A percentile compares a stretch with the other conserved stretches of the same genome.
Conservation (phyloP, 148 eudicot genomes). For the Linanthus parryae region DNA sequence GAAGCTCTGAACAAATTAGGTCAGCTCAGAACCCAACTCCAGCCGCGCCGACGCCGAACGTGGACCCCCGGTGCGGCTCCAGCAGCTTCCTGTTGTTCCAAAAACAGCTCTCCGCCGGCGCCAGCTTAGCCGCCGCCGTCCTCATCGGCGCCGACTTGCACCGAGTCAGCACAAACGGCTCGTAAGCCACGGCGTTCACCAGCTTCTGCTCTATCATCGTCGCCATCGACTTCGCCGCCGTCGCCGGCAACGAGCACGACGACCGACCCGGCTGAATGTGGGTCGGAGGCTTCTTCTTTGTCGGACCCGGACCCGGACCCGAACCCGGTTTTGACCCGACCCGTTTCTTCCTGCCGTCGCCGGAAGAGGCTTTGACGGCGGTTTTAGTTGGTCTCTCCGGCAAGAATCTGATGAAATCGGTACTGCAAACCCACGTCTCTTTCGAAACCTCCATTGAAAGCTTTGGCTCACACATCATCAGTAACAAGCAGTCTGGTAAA, state of each 20-base stretch:
- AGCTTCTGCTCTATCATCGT: conserved; percentile 59
- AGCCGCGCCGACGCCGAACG: conserved; percentile 50
- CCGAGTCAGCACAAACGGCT: conserved; percentile 76
- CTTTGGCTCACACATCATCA: conserved; percentile 95
- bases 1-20: no score
- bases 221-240: conserved; percentile 46
- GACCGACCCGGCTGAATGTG: conserved; percentile 49
- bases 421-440: conserved; percentile 89
- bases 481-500: conserved; percentile 82
- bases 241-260: conserved; percentile 66
- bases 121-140: conserved; percentile 63
- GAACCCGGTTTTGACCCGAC: no score
- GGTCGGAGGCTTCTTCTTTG: conserved; percentile 25
- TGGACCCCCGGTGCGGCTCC: conserved; percentile 70
- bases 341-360: conserved; percentile 17
- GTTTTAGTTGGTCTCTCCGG: conserved; percentile 27
- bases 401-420: conserved; percentile 59
- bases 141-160: conserved; percentile 96
- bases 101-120: conserved; percentile 59
- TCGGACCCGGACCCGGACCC: no score
- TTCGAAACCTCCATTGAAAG: conserved; percentile 94
- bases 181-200: conserved; percentile 59
- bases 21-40: conserved; percentile 56
- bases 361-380: not conserved
- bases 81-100: conserved; percentile 60